phyloP scores from a whole-genome alignment of 2,329 filamentous ascomycete genomes.

The Westerdykella ornata region DNA sequence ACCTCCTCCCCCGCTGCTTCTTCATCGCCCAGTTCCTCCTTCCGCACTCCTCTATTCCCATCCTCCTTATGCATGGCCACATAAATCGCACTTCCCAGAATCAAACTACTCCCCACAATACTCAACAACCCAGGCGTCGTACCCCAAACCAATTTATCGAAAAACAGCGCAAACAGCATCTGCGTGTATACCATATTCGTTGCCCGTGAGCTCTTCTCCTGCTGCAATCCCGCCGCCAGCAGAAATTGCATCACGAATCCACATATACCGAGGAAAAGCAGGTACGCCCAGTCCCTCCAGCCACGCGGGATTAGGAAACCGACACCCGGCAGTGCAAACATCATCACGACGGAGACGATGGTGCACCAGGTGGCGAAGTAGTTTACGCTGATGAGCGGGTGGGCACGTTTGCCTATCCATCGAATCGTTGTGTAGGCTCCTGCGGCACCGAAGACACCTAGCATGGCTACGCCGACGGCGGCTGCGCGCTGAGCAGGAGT shows the following conservation, averaged over 20 bases:
- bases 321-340: conserved; percentile 51
- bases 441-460: conserved; percentile 68
- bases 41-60: conserved; percentile 14
- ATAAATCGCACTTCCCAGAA: conserved; percentile 59
- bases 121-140: conserved; percentile 52
- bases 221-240: conserved; percentile 68
- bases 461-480: conserved; percentile 63
- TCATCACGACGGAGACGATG: conserved; percentile 56
- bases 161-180: conserved; percentile 61
- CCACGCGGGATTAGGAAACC: conserved; percentile 52
- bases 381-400: conserved; percentile 78
- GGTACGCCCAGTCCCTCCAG: conserved; percentile 56
- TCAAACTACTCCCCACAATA: conserved; percentile 56
- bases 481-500: conserved; percentile 60
- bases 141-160: conserved; percentile 59
- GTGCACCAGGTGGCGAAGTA: conserved; percentile 71
- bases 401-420: conserved; percentile 71
- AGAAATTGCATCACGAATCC: conserved; percentile 84
- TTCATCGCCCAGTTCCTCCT: conserved; percentile 7
- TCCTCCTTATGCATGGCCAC: conserved; percentile 52
- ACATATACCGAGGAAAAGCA: conserved; percentile 62
- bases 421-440: conserved; percentile 68
- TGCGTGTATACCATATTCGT: conserved; percentile 64
- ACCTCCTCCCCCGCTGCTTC: conserved; percentile 29
- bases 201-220: conserved; percentile 58